phyloP scores from a whole-genome alignment of 2,329 filamentous ascomycete genomes.

The Teratosphaeriaceae sp. region DNA sequence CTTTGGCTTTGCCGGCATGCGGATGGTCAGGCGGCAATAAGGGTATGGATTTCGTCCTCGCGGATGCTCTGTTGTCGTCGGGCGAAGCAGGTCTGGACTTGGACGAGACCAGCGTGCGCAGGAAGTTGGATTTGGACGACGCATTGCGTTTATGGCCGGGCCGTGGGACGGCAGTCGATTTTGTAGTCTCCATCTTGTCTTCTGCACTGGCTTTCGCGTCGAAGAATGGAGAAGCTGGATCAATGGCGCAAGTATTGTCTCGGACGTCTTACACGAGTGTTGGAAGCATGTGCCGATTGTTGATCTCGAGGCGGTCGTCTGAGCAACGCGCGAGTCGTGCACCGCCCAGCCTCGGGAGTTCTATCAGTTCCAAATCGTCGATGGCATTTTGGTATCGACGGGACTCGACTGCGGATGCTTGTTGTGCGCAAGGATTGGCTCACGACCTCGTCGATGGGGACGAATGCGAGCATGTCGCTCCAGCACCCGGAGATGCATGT shows the following conservation, averaged over 20 bases:
- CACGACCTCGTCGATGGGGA: too few species aligned
- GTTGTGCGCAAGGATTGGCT: too few species aligned
- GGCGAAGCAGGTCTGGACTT: conserved; percentile 41
- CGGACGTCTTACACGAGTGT: too few species aligned
- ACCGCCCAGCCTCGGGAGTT: too few species aligned
- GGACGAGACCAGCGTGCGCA: conserved; percentile 49
- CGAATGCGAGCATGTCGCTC: too few species aligned
- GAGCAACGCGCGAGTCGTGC: too few species aligned
- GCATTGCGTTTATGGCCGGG: conserved; percentile 24
- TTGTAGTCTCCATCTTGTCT: conserved; percentile 4
- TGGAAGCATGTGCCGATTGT: too few species aligned
- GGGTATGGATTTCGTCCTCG: conserved; percentile 27
- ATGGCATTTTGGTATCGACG: too few species aligned
- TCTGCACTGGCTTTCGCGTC: not conserved
- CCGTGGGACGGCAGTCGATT: conserved; percentile 5
- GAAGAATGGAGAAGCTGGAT: not conserved
- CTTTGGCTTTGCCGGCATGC: conserved; percentile 28
- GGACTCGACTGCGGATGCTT: too few species aligned
- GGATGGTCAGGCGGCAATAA: conserved; percentile 47
- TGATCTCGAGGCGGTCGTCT: too few species aligned
- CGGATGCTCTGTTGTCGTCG: conserved; percentile 32
- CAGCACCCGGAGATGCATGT: too few species aligned
- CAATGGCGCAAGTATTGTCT: conserved; percentile 5
- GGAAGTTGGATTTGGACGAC: conserved; percentile 36
- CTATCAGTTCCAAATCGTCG: too few species aligned